Evolutionary conservation across 2,329 filamentous ascomycete genomes (phyloP).

Genomic region (Thermomyces lanuginosus): DNA sequence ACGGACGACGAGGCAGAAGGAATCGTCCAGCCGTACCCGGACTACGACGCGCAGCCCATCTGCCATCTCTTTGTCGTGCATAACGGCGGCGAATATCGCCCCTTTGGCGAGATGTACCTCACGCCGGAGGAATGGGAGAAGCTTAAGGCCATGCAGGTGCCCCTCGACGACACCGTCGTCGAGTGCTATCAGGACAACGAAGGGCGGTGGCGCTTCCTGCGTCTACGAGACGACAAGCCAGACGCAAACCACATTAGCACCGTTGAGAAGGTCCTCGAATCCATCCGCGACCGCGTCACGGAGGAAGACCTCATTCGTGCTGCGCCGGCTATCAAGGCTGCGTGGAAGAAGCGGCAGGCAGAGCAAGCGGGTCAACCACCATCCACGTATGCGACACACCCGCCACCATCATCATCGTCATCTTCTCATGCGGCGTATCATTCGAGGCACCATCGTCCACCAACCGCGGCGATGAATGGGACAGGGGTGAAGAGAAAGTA

Average conservation of each 20-base stretch:
- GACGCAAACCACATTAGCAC: conserved; percentile 80
- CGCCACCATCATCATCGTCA: no score
- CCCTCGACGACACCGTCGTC: conserved; percentile 72
- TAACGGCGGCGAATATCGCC: conserved; percentile 47
- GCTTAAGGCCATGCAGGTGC: conserved; percentile 55
- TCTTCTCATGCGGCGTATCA: background rate
- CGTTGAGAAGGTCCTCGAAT: conserved; percentile 72
- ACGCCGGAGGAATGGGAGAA: conserved; percentile 67
- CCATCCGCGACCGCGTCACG: conserved; percentile 71
- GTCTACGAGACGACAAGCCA: conserved; percentile 82
- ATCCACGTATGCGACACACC: no score
- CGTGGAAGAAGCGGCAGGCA: conserved; percentile 55
- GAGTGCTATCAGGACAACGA: conserved; percentile 71
- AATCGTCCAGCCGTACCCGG: conserved; percentile 44
- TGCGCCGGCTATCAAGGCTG: conserved; percentile 55
- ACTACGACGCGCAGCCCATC: conserved; percentile 67
- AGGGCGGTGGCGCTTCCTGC: conserved; percentile 67
- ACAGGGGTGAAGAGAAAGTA: conserved; percentile 27
- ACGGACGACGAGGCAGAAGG: conserved; percentile 52
- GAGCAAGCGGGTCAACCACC: conserved; percentile 8
- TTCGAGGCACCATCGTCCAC: conserved; percentile 7
- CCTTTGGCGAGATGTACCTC: conserved; percentile 52
- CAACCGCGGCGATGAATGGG: conserved; percentile 12
- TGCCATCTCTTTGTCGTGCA: conserved; percentile 56
- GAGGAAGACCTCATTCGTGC: conserved; percentile 61